Conservation (phyloP, 495 filamentous ascomycete species). For the Penicillium herquei region DNA sequence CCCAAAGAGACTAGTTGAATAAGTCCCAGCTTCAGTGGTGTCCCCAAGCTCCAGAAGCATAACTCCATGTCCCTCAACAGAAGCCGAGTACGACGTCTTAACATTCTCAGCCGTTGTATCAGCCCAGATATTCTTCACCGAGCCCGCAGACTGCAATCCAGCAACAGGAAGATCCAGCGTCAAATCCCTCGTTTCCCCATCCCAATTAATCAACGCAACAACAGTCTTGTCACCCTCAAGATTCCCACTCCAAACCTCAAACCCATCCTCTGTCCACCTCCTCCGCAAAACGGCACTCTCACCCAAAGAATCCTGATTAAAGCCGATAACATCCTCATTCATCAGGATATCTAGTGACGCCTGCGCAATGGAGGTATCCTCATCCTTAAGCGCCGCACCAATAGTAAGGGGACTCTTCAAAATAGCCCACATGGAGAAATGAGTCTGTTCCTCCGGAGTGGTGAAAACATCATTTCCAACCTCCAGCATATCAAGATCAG, state of each 20-base stretch:
- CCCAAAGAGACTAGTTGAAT: conserved; percentile 21
- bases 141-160: conserved; percentile 37
- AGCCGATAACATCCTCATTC: conserved; percentile 50
- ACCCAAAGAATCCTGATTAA: conserved; percentile 54
- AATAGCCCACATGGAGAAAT: conserved; percentile 59
- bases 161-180: conserved; percentile 40
- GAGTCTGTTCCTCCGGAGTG: conserved; percentile 44
- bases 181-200: conserved; percentile 33
- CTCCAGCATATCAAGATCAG: conserved; percentile 58
- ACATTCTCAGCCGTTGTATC: conserved; percentile 25
- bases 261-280: conserved; percentile 41
- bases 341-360: conserved; percentile 38
- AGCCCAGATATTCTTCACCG: conserved; percentile 45
- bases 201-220: conserved; percentile 47
- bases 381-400: conserved; percentile 44
- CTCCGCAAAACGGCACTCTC: conserved; percentile 37
- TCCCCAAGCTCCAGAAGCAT: conserved; percentile 41
- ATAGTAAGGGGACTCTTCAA: conserved; percentile 56
- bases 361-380: conserved; percentile 23
- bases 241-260: conserved; percentile 50
- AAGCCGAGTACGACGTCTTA: conserved; percentile 35
- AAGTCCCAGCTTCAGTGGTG: conserved; percentile 27
- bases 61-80: conserved; percentile 41
- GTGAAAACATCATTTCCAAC: conserved; percentile 41
- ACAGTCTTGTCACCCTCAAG: conserved; percentile 39